phyloP scores from a whole-genome alignment of 2,329 filamentous ascomycete species.

The Colletotrichum viniferum region DNA sequence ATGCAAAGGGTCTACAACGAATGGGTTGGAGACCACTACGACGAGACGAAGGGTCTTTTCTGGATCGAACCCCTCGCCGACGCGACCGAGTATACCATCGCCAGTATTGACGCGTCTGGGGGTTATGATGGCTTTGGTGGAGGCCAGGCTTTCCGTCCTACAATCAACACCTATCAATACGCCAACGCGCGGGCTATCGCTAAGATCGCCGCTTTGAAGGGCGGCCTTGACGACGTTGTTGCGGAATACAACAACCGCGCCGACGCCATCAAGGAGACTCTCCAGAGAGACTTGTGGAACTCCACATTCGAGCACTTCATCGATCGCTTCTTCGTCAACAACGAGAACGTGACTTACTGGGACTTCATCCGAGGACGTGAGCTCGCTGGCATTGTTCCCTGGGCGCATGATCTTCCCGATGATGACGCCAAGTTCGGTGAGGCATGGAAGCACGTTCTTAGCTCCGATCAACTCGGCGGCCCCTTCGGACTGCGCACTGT shows the following conservation, averaged over 20 bases:
- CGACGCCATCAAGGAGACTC: constrained; percentile 34
- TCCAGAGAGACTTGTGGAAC: constrained; percentile 42
- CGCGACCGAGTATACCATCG: constrained; percentile 44
- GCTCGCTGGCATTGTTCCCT: constrained; percentile 46
- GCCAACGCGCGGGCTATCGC: constrained; percentile 45
- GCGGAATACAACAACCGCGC: constrained; percentile 36
- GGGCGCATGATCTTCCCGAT: constrained; percentile 43
- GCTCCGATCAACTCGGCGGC: constrained; percentile 21
- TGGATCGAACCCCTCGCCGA: constrained; percentile 47
- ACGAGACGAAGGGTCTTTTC: constrained; percentile 41
- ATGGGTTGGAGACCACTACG: constrained; percentile 39
- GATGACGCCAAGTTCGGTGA: constrained; percentile 38
- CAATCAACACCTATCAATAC: constrained; percentile 48
- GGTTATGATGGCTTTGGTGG: constrained; percentile 34
- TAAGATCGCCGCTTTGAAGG: constrained; percentile 36
- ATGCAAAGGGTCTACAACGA: constrained; percentile 41
- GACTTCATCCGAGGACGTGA: constrained; percentile 30
- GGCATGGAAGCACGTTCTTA: constrained; percentile 19
- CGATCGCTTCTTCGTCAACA: constrained; percentile 39
- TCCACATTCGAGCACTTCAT: constrained; percentile 41
- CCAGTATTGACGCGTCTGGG: constrained; percentile 23
- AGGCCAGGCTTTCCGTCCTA: constrained; percentile 45
- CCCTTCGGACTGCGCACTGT: constrained; percentile 46
- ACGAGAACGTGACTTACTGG: constrained; percentile 36
- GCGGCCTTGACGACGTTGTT: constrained; percentile 30